A percentile compares a stretch with the other conserved stretches of the same genome.
Conservation (phyloP, 768 basidiomycete species). For the Pulveroboletus sp. region DNA sequence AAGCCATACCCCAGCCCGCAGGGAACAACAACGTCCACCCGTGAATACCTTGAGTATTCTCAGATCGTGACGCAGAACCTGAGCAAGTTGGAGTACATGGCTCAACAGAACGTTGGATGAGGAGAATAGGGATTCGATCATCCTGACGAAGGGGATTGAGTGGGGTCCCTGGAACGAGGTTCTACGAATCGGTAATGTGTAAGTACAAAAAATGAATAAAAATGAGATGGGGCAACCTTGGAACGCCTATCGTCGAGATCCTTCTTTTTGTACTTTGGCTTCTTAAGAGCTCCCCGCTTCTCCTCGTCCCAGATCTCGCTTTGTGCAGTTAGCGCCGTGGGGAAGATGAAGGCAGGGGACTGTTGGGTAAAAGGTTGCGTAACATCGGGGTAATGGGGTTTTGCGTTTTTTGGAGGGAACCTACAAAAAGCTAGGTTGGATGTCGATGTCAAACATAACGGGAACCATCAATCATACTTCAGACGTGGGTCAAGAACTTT, state of each 20-base stretch:
- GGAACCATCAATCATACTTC: conserved; percentile 44
- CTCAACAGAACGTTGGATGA: conserved; percentile 75
- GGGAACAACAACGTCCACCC: conserved; percentile 90
- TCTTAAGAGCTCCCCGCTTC: conserved; percentile 45
- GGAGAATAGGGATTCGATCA: conserved; percentile 75
- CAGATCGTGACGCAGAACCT: conserved; percentile 16
- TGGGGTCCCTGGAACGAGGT: conserved; percentile 70
- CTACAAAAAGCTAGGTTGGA: conserved; percentile 33
- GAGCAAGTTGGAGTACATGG: conserved; percentile 16
- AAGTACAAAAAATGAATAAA: not conserved
- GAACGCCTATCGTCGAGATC: conserved; percentile 82
- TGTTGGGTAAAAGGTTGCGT: conserved; percentile 22
- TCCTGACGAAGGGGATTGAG: conserved; percentile 69
- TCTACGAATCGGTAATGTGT: conserved; percentile 38
- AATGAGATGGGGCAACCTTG: conserved; percentile 41
- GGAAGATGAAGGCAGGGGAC: conserved; percentile 38
- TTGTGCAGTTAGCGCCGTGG: conserved; percentile 53
- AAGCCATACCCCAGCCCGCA: conserved; percentile 86
- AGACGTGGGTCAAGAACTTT: conserved; percentile 83
- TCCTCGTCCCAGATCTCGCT: conserved; percentile 72
- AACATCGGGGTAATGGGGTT: conserved; percentile 31
- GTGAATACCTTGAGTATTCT: conserved; percentile 47
- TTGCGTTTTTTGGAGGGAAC: conserved; percentile 79
- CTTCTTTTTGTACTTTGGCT: conserved; percentile 72
- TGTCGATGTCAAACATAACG: not conserved